Conservation (phyloP, 108 stramenopile genomes). For the Pseudonitzschia delicatissima region DNA sequence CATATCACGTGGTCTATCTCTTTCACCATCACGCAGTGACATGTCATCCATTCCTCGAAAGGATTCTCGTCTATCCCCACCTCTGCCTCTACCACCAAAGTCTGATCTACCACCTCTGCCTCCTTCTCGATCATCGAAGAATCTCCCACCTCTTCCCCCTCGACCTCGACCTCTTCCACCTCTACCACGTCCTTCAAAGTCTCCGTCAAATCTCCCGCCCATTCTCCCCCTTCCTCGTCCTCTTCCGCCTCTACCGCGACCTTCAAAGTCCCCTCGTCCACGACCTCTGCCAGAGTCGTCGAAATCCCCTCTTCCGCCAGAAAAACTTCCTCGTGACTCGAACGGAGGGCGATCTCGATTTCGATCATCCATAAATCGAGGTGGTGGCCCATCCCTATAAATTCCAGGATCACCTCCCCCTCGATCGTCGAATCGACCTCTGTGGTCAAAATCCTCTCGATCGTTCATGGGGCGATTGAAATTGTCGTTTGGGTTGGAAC, state of each 20-base stretch:
- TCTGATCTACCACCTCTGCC: constrained; percentile 18
- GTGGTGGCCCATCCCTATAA: background rate
- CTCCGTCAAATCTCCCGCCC: background rate
- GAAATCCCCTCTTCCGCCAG: background rate
- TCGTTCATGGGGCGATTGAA: background rate
- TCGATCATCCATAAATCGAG: constrained; percentile 2
- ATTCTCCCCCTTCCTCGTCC: background rate
- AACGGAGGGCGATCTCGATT: constrained; percentile 7
- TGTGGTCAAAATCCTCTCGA: background rate
- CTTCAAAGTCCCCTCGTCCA: background rate
- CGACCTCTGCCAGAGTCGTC: constrained; percentile 1
- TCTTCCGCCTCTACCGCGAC: background rate
- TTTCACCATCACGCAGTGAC: background rate
- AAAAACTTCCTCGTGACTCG: background rate
- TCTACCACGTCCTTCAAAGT: constrained; percentile 2
- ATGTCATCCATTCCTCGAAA: background rate
- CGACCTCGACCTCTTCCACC: constrained; percentile 20
- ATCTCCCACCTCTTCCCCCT: constrained; percentile 7
- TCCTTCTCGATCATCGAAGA: background rate
- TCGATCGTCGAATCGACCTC: background rate
- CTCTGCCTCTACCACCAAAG: constrained; percentile 11
- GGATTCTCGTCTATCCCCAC: background rate
- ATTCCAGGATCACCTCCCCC: background rate
- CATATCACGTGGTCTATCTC: background rate
- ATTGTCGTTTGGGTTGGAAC: background rate